Evolutionary conservation across 75 land plant genomes (phyloP).

Genomic region (Cupressus sempervirens): DNA sequence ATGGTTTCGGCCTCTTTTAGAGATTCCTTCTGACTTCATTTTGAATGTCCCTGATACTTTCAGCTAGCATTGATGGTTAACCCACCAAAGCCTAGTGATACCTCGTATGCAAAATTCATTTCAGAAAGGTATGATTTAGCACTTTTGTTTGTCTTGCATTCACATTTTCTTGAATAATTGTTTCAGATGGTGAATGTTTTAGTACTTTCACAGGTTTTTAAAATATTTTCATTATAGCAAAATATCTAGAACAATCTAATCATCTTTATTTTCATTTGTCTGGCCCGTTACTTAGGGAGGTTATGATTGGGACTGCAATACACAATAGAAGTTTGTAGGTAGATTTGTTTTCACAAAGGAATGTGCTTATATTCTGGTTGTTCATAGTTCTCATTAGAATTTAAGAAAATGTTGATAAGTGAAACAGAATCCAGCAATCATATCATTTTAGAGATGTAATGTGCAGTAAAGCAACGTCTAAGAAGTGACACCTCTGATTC

Average conservation of each 20-base stretch:
- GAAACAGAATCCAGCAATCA: not conserved
- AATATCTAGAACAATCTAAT: not conserved
- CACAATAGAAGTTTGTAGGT: not conserved
- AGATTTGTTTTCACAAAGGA: not conserved
- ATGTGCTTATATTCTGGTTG: too few species aligned
- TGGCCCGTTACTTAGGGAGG: not conserved
- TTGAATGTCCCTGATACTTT: not conserved
- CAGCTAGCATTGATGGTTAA: slow-evolving; percentile 95
- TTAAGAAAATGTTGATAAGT: not conserved
- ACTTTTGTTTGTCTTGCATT: not conserved
- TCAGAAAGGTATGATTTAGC: slow-evolving; percentile 63
- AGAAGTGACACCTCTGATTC: not conserved
- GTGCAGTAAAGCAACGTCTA: not conserved
- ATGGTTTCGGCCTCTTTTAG: not conserved
- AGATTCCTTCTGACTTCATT: not conserved
- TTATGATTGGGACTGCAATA: not conserved
- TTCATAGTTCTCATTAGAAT: not conserved
- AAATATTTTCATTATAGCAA: not conserved
- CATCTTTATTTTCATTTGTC: not conserved
- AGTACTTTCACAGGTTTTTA: not conserved
- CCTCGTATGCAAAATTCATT: slow-evolving; percentile 70
- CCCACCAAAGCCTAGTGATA: slow-evolving; percentile 88
- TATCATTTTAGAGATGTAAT: not conserved
- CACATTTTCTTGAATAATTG: not conserved
- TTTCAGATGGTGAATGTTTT: not conserved